Conservation (phyloP, 441 rosid species). For the Gossypium aridum region DNA sequence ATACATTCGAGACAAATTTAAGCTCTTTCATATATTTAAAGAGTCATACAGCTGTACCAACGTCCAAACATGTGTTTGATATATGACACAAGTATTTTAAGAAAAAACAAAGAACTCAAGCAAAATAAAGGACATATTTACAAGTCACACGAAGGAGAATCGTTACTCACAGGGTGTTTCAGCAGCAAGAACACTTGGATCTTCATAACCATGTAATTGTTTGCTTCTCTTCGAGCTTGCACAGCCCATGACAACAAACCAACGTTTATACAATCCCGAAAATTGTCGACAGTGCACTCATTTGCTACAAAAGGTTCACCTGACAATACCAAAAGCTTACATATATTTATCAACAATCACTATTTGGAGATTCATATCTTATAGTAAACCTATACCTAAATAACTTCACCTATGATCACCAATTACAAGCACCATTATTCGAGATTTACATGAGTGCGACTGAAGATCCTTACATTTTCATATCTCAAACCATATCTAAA, state of each 20-base stretch:
- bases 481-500: too few relatives aligned
- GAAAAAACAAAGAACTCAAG: background rate
- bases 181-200: constrained; percentile 61
- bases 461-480: too few relatives aligned
- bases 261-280: background rate
- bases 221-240: constrained; percentile 27
- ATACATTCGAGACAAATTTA: too few relatives aligned
- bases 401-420: background rate
- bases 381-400: too few relatives aligned
- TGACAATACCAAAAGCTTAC: background rate
- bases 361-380: background rate
- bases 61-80: background rate
- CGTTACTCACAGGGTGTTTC: constrained; percentile 62
- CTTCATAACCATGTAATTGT: constrained; percentile 45
- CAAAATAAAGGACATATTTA: background rate
- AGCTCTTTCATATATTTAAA: too few relatives aligned
- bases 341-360: background rate
- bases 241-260: constrained; percentile 39
- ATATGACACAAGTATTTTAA: background rate
- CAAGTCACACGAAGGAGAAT: background rate
- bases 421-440: background rate
- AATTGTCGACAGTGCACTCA: background rate
- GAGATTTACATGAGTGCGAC: background rate
- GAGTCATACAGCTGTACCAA: too few relatives aligned
- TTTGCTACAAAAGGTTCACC: constrained; percentile 1